Percentiles rank a stretch among this genome's conserved stretches.
These are phyloP conservation scores for Calonectria henricotiae DNA, from an alignment of 2,329 filamentous ascomycete genomes.

Conservation along the genomic window DNA sequence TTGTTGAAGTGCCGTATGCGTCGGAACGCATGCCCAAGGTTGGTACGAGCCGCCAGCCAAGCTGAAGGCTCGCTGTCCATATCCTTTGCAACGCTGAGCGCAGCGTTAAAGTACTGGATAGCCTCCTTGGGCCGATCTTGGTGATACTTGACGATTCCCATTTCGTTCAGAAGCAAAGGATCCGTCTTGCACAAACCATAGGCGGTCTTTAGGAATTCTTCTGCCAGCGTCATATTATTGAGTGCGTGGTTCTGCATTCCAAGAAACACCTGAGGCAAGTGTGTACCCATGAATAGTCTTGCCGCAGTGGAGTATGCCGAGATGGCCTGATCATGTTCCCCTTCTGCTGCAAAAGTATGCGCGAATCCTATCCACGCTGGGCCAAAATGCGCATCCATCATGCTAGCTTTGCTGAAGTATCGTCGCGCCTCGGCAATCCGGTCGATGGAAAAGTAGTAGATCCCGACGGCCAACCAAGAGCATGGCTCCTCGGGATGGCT, in stretches of 20 bases:
- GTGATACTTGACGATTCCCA: slow-evolving; percentile 96
- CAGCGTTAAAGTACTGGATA: slow-evolving; percentile 82
- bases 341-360: slow-evolving; percentile 97
- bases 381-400: slow-evolving; percentile 98
- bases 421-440: slow-evolving; percentile 94
- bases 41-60: slow-evolving; percentile 88
- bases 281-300: slow-evolving; percentile 95
- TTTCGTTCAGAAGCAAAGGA: slow-evolving; percentile 92
- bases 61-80: slow-evolving; percentile 87
- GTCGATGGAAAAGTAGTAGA: slow-evolving; percentile 92
- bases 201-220: slow-evolving; percentile 94
- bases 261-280: slow-evolving; percentile 94
- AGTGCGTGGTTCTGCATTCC: slow-evolving; percentile 99
- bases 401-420: slow-evolving; percentile 97
- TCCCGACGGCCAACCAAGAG: slow-evolving; percentile 94
- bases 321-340: slow-evolving; percentile 98
- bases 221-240: slow-evolving; percentile 93
- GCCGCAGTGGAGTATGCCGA: slow-evolving; percentile 97
- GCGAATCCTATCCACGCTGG: slow-evolving; percentile 99
- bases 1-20: slow-evolving; percentile 79
- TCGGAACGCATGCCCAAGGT: slow-evolving; percentile 90
- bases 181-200: slow-evolving; percentile 88
- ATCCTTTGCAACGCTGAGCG: slow-evolving; percentile 83
- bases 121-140: slow-evolving; percentile 85
- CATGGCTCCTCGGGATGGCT: slow-evolving; percentile 92